Base-by-base conservation (phyloP, 805 yeast species). In the Candida loeiensis region DNA sequence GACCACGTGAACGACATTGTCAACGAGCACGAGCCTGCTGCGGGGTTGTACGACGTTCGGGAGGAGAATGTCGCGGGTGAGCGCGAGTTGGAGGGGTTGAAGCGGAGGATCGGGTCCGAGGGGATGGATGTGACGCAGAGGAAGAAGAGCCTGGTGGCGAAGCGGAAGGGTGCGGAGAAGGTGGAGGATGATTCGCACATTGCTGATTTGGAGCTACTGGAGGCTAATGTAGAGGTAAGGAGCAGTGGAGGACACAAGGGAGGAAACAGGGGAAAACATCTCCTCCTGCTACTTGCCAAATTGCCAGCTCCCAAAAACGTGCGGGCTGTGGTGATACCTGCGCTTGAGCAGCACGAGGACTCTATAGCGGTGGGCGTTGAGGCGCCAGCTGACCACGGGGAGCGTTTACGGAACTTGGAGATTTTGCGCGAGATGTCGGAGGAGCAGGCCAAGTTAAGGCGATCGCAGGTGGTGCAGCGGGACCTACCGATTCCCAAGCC, bases 1-100 rank as follows among this genome's bases (percentile, higher is more conserved):
- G 96, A 90, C 56, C 88, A 86, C 58, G 86, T 83, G 55, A 83
- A 79, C 1, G 96, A 85, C 50, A 78, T 90, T 7, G 87, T 91
- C 0, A 83, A 85, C 51, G 93, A 89, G 51, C 80, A 78, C 44
- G 61, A 60, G 12, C 91, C 95, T 0, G 73, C 70, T 3, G 66
- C 63, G 0, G 96, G 96, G 0, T 60, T 77, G 15, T 85, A 82
- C 55, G 90, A 85, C 51, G 78, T 80, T 0, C 51, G 68, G 0
- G 77, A 73, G n/a, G 97, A 90, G 55, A 60, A 24, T 34, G n/a
- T 29, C 3, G 20, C 21, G 20, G 21, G 21, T 3, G 33, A 7
- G n/a, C 33, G 33, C n/a, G 33, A 30, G 33, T 12, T 17, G 33
- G 33, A 30, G 13, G 21, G 13, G 4, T 30, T 30, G 21, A 16